Base-by-base conservation (phyloP, 495 filamentous ascomycete species). In the Xylaria telfairii region DNA sequence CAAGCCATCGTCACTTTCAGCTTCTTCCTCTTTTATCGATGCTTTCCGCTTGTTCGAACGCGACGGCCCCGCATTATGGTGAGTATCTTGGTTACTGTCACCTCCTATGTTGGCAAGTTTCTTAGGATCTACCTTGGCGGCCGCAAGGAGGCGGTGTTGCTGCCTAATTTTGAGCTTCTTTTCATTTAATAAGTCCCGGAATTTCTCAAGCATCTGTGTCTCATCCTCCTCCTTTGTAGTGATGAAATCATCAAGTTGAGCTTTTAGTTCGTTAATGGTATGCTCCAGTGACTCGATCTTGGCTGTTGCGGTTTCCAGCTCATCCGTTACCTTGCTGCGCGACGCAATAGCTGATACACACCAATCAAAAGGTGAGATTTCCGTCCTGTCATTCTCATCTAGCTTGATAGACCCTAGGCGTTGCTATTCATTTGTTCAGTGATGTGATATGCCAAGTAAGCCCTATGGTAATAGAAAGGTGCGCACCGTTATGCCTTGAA, bases 91-190 rank as follows among this genome's bases (percentile, higher is more conserved):
- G 46, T 34, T 73, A 51, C 75, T 71, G 44, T 72, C 54, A 34
- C 49, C 64, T 30, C 54, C 37, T 63, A 72, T 67, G 1, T 76
- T 74, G 44, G 72, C 75, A 8, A 78, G 81, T 59, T 73, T 84
- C 1, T 79, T 74, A 0, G 84, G 78, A 75, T 92, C 88, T 10
- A 87, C 78, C 46, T 86, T 89, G 8, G 89, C 87, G n/a, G 84
- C 82, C 19, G 84, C 86, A 6, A 96, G 78, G 10, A 94, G 73
- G 24, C 90, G 86, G 71, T 93, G 90, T 77, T 96, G 92, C 71
- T 95, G 91, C 37, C 93, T 83, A 28, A 97, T 95, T 80, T 96
- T 96, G n/a, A 92, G 83, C 79, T 97, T 97, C 81, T 97, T 97
- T 74, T 90, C 90, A 72, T 97, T 97, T 0, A 97, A 79, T 2